Percentiles rank a stretch among this genome's conserved stretches.
These are phyloP conservation scores for Kuraishia ogatae DNA, from an alignment of 805 yeast species.

Conservation along the genomic window DNA sequence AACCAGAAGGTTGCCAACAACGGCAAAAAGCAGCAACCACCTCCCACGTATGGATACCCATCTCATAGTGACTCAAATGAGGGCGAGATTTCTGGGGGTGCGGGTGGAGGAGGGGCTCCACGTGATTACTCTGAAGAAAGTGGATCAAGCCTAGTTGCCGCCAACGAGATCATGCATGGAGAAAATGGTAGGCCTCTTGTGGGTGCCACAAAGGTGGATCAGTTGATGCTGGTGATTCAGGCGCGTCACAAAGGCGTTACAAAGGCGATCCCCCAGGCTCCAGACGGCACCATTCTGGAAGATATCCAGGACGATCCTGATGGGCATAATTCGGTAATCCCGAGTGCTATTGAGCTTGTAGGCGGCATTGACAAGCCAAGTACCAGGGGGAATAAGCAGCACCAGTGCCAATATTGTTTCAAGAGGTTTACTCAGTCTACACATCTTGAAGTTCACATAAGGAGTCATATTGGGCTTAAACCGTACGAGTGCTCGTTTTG, in stretches of 20 bases:
- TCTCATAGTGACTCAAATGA: background rate
- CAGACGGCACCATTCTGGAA: constrained; percentile 63
- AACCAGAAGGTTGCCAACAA: background rate
- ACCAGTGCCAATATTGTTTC: constrained; percentile 69
- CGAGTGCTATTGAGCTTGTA: constrained; percentile 56
- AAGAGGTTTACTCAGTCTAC: constrained; percentile 85
- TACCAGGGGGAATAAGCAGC: constrained; percentile 37
- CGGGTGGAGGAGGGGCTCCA: constrained; percentile 2
- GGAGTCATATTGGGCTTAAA: constrained; percentile 81
- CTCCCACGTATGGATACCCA: background rate
- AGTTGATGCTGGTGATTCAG: constrained; percentile 82
- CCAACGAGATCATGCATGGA: constrained; percentile 34
- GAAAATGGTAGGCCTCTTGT: constrained; percentile 64
- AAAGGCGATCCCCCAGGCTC: constrained; percentile 53
- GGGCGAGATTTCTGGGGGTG: constrained; percentile 1
- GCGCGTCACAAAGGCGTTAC: constrained; percentile 74
- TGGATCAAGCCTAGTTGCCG: constrained; percentile 27
- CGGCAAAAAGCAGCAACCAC: constrained; percentile 12
- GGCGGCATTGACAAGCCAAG: constrained; percentile 74
- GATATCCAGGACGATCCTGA: constrained; percentile 15
- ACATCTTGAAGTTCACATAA: constrained; percentile 80
- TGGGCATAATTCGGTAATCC: constrained; percentile 33
- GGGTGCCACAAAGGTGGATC: constrained; percentile 88
- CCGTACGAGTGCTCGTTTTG: constrained; percentile 78
- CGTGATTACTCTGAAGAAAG: background rate